A percentile compares a stretch with the other conserved stretches of the same genome.
Evolutionary conservation across 768 basidiomycete species (phyloP).

Genomic region (Tricholoma flavovirens): DNA sequence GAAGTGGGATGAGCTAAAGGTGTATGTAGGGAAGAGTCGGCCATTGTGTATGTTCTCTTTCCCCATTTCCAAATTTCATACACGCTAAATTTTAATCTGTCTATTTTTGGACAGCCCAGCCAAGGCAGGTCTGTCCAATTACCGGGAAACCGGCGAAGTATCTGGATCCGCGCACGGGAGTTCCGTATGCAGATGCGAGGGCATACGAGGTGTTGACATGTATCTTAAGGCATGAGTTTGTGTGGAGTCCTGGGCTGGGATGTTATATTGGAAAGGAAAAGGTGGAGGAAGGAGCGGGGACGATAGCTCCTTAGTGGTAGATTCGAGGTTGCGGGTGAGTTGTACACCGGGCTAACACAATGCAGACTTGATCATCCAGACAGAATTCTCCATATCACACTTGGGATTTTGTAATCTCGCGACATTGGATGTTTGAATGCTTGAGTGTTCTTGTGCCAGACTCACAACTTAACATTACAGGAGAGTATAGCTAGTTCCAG

Average conservation of each 20-base stretch:
- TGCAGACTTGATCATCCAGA: too few relatives aligned
- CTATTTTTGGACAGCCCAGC: conserved; percentile 45
- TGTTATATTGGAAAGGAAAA: conserved; percentile 35
- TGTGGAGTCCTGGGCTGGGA: conserved; percentile 51
- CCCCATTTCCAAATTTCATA: background rate
- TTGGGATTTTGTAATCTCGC: too few relatives aligned
- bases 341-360: too few relatives aligned
- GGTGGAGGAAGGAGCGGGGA: background rate
- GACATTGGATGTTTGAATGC: too few relatives aligned
- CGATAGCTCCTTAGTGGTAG: background rate
- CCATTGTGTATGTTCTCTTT: conserved; percentile 46
- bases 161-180: conserved; percentile 70
- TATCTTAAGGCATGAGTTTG: conserved; percentile 61
- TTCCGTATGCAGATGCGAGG: conserved; percentile 67
- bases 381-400: too few relatives aligned
- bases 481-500: too few relatives aligned
- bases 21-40: conserved; percentile 58
- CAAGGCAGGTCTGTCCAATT: conserved; percentile 62
- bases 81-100: background rate
- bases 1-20: conserved; percentile 69
- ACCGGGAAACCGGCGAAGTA: conserved; percentile 78
- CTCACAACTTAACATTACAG: too few relatives aligned
- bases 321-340: background rate
- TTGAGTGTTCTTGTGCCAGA: too few relatives aligned
- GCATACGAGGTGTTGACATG: conserved; percentile 63